These are phyloP conservation scores for Populus euphratica DNA, from an alignment of 345 rosid genomes.

Conservation along the genomic window DNA sequence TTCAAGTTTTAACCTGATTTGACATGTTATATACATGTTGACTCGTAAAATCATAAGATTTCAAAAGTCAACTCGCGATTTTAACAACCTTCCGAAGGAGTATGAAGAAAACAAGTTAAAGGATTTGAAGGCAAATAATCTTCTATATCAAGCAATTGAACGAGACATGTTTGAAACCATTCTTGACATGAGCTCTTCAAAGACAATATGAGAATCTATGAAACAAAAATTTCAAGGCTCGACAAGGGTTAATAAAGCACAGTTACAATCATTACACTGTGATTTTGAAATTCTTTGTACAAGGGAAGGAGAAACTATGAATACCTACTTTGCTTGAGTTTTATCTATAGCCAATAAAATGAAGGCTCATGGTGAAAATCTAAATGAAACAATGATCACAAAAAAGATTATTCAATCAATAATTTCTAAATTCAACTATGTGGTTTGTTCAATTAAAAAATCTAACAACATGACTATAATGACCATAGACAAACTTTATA, in stretches of 20 bases:
- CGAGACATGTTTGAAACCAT: neutral
- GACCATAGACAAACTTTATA: neutral
- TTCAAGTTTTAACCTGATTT: no score
- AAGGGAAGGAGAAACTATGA: neutral
- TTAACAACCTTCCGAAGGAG: neutral
- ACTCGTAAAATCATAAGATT: no score
- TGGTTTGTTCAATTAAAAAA: neutral
- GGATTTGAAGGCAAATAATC: slow-evolving; percentile 1
- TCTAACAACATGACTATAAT: neutral
- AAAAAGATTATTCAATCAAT: neutral
- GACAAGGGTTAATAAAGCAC: neutral
- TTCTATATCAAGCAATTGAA: slow-evolving; percentile 12
- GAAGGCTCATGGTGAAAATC: neutral
- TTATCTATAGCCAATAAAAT: slow-evolving; percentile 7
- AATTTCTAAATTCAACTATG: neutral
- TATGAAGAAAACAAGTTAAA: neutral
- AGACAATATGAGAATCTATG: slow-evolving; percentile 3
- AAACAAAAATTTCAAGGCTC: neutral
- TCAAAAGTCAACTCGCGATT: no score
- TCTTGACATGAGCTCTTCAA: neutral
- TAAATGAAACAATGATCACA: slow-evolving; percentile 2
- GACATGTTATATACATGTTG: no score
- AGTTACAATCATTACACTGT: neutral
- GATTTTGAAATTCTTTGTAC: neutral
- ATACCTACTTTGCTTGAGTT: slow-evolving; percentile 3